Percentiles rank a stretch among this genome's conserved stretches.
Evolutionary conservation across 2,329 filamentous ascomycete species (phyloP).

Genomic region (Fusarium sp.): DNA sequence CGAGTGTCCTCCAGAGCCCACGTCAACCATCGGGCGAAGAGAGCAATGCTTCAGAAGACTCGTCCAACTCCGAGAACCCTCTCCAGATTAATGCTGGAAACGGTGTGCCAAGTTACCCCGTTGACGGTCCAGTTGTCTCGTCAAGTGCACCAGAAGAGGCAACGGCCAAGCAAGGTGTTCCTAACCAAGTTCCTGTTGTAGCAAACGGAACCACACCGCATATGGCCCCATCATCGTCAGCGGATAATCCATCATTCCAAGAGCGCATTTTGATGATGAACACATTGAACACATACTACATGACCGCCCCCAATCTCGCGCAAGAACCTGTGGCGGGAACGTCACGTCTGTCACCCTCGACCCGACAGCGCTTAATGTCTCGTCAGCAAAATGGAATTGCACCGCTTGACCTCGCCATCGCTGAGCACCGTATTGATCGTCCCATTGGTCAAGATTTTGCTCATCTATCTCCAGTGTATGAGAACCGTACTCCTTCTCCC

Average conservation of each 20-base stretch:
- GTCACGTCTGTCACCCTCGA: slow-evolving; percentile 48
- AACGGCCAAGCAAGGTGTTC: slow-evolving; percentile 27
- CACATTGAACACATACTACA: slow-evolving; percentile 50
- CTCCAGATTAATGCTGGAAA: slow-evolving; percentile 42
- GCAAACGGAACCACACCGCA: slow-evolving; percentile 50
- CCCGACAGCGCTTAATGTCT: slow-evolving; percentile 52
- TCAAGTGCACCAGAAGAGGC: slow-evolving; percentile 21
- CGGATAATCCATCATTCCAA: slow-evolving; percentile 55
- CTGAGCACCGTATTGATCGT: slow-evolving; percentile 54
- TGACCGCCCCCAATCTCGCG: slow-evolving; percentile 42
- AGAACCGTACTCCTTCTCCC: slow-evolving; percentile 78
- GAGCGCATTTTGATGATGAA: slow-evolving; percentile 57
- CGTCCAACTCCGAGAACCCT: slow-evolving; percentile 42
- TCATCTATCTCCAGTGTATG: slow-evolving; percentile 79
- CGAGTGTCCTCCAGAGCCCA: slow-evolving; percentile 45
- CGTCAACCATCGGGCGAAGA: slow-evolving; percentile 32
- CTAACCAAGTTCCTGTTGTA: slow-evolving; percentile 48
- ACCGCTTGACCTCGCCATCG: slow-evolving; percentile 66
- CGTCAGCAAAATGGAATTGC: slow-evolving; percentile 64
- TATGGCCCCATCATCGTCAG: slow-evolving; percentile 26
- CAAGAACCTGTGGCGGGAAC: slow-evolving; percentile 47
- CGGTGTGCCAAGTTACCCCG: slow-evolving; percentile 17
- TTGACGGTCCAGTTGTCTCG: slow-evolving; percentile 23
- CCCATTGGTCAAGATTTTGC: slow-evolving; percentile 55
- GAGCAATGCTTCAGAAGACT: slow-evolving; percentile 39